These are phyloP conservation scores for Ascocoryne sarcoides DNA, from an alignment of 2,329 filamentous ascomycete genomes.

Conservation along the genomic window DNA sequence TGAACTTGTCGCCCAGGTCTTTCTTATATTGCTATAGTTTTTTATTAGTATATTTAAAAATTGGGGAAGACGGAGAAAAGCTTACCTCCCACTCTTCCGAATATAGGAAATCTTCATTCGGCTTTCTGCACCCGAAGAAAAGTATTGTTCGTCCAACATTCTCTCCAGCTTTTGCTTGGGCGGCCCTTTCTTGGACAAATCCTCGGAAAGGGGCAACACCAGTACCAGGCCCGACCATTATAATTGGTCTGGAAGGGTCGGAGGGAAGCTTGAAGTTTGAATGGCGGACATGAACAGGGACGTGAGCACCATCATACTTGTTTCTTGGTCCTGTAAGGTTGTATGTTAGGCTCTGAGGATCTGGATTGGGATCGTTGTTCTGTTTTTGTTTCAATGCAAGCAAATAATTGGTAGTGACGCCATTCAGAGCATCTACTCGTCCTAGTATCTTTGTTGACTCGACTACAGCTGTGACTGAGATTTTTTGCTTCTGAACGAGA, in stretches of 20 bases:
- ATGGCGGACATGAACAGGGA: constrained; percentile 91
- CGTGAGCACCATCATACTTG: constrained; percentile 92
- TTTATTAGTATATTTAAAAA: constrained; percentile 9
- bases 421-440: constrained; percentile 71
- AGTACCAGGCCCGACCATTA: constrained; percentile 93
- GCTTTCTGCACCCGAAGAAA: constrained; percentile 91
- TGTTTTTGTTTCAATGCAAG: constrained; percentile 95
- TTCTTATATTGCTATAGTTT: constrained; percentile 65
- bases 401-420: constrained; percentile 95
- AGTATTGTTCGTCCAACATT: constrained; percentile 79
- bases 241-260: constrained; percentile 85
- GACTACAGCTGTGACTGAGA: constrained; percentile 91
- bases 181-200: constrained; percentile 89
- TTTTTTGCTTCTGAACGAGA: constrained; percentile 84
- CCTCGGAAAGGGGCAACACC: constrained; percentile 94
- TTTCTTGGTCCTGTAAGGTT: constrained; percentile 82
- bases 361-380: constrained; percentile 73
- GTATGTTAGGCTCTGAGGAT: constrained; percentile 78
- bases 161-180: constrained; percentile 69
- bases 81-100: constrained; percentile 85
- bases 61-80: background rate
- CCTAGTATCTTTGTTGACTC: constrained; percentile 74
- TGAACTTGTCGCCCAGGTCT: constrained; percentile 77
- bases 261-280: constrained; percentile 99
- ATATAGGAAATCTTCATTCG: constrained; percentile 88